A percentile compares a stretch with the other conserved stretches of the same genome.
Evolutionary conservation across 2,329 filamentous ascomycete genomes (phyloP).

Genomic region (Pseudogymnoascus sp.): DNA sequence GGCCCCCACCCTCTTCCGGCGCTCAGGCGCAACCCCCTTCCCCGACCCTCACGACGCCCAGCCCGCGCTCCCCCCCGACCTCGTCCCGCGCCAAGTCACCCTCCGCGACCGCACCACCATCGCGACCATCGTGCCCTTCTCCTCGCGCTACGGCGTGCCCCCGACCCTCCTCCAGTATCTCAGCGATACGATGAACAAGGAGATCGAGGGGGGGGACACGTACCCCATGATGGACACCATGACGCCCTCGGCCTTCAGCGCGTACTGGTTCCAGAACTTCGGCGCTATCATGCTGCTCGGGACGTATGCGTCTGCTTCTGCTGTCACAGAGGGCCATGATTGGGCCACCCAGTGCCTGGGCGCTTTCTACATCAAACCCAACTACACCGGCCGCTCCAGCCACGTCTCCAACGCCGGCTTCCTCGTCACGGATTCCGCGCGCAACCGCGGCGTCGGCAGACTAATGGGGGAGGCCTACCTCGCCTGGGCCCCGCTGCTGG

Average conservation of each 20-base stretch:
- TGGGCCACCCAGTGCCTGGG: slow-evolving; percentile 61
- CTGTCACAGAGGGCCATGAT: slow-evolving; percentile 42
- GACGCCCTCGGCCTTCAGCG: slow-evolving; percentile 51
- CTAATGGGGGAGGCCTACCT: slow-evolving; percentile 50
- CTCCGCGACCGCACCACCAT: slow-evolving; percentile 59
- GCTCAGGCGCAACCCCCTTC: slow-evolving; percentile 44
- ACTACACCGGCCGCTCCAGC: slow-evolving; percentile 65
- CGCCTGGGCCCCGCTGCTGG: slow-evolving; percentile 50
- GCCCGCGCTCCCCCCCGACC: slow-evolving; percentile 33
- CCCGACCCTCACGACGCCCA: slow-evolving; percentile 42
- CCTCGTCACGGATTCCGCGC: slow-evolving; percentile 45
- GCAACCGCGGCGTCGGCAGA: slow-evolving; percentile 47
- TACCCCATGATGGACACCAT: slow-evolving; percentile 62
- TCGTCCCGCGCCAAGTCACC: slow-evolving; percentile 54
- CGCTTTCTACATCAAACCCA: slow-evolving; percentile 67
- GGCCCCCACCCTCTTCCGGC: slow-evolving; percentile 45
- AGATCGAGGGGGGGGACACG: slow-evolving; percentile 66
- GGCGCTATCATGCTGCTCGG: slow-evolving; percentile 63
- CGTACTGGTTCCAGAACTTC: slow-evolving; percentile 69
- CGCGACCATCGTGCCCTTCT: slow-evolving; percentile 62
- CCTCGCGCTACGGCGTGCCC: slow-evolving; percentile 52
- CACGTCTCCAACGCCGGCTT: slow-evolving; percentile 64
- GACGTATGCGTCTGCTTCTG: slow-evolving; percentile 47
- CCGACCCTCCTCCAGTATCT: slow-evolving; percentile 54
- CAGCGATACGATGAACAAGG: slow-evolving; percentile 58